Conservation (phyloP, 768 basidiomycete genomes). For the Pleurotus cornucopiae region DNA sequence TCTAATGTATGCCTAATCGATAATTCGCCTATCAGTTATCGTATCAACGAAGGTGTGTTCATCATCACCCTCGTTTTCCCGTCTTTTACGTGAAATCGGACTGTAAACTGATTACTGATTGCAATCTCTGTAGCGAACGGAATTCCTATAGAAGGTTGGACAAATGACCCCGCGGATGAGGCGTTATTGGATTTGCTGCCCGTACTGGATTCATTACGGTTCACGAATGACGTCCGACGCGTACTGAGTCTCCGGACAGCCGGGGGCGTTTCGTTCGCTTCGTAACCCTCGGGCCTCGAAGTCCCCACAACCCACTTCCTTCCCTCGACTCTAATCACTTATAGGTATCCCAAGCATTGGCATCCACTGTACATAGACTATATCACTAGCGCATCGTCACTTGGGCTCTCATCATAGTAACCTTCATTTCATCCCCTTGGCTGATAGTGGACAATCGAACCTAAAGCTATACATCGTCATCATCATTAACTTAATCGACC, state of each 20-base stretch:
- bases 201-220: constrained; percentile 91
- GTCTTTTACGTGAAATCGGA: background rate
- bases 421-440: too few relatives aligned
- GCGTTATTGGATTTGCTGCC: constrained; percentile 94
- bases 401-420: too few relatives aligned
- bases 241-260: constrained; percentile 70
- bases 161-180: constrained; percentile 94
- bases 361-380: background rate
- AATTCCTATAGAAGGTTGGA: constrained; percentile 99
- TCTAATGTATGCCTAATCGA: constrained; percentile 93
- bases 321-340: too few relatives aligned
- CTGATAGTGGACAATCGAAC: too few relatives aligned
- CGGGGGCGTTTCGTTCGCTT: constrained; percentile 23
- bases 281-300: constrained; percentile 18
- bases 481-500: too few relatives aligned
- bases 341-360: background rate
- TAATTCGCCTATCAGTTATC: constrained; percentile 93
- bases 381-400: too few relatives aligned
- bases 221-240: constrained; percentile 91
- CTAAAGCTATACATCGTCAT: too few relatives aligned
- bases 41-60: constrained; percentile 81
- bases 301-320: too few relatives aligned
- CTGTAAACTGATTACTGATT: background rate
- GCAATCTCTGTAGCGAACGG: constrained; percentile 71
- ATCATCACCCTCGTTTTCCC: background rate